phyloP scores from a whole-genome alignment of 768 basidiomycete species.

The Epithele typhae region DNA sequence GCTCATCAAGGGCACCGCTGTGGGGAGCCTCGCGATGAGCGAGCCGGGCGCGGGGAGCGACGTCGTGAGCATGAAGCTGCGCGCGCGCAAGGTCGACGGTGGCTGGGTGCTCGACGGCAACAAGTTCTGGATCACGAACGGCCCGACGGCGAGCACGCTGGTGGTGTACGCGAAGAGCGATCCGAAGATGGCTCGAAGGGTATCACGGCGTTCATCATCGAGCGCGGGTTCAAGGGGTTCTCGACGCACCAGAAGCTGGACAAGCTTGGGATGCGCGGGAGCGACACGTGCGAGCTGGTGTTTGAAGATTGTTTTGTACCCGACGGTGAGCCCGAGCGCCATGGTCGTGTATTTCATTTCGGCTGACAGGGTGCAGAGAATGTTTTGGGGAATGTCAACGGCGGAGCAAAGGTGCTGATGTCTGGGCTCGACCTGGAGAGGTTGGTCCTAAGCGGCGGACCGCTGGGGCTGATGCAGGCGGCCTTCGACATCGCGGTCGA shows the following conservation, averaged over 20 bases:
- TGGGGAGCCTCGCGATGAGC: slow-evolving; percentile 93
- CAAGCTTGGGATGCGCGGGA: slow-evolving; percentile 96
- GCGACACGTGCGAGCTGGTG: slow-evolving; percentile 90
- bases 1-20: slow-evolving; percentile 73
- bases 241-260: slow-evolving; percentile 89
- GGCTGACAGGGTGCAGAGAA: slow-evolving; percentile 49
- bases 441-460: slow-evolving; percentile 88
- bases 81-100: slow-evolving; percentile 71
- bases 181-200: slow-evolving; percentile 78
- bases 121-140: slow-evolving; percentile 98
- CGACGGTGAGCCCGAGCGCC: slow-evolving; percentile 47
- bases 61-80: slow-evolving; percentile 90
- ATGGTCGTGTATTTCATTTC: slow-evolving; percentile 2
- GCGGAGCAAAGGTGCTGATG: slow-evolving; percentile 88
- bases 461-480: slow-evolving; percentile 58
- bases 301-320: slow-evolving; percentile 91
- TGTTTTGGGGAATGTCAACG: slow-evolving; percentile 74
- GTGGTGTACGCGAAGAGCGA: slow-evolving; percentile 91
- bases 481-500: slow-evolving; percentile 86
- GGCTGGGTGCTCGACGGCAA: slow-evolving; percentile 84
- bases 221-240: slow-evolving; percentile 78
- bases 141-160: slow-evolving; percentile 84
- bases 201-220: slow-evolving; percentile 89
- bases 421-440: slow-evolving; percentile 91
- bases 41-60: slow-evolving; percentile 91